Base-by-base conservation (phyloP, 176 grass and related monocot species). In the Zoysia japonica region DNA sequence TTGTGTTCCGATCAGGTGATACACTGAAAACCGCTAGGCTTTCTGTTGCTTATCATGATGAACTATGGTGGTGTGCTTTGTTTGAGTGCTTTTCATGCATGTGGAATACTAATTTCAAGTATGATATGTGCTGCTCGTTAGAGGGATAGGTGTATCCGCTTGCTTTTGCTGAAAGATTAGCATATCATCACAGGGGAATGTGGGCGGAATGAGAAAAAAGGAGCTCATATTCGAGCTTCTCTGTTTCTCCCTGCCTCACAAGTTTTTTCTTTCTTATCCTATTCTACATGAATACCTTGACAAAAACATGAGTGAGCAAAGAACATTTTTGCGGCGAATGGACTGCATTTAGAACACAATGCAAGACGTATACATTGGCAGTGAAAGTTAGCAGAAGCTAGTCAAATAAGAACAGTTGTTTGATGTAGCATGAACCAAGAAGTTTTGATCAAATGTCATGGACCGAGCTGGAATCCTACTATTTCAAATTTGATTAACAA, bases 161-260 rank as follows among this genome's bases (percentile, higher is more conserved):
- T 89, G 72, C 50, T 78, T 82, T 89, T 62, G 73, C 71, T 89
- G 50, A 85, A 89, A 68, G 83, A 85, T 67, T 78, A 73, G 51
- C 83, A 77, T 78, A 85, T 85, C 83, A 89, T 89, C 83, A 82
- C 82, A 68, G 87, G 83, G 65, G 67, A 82, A 72, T 76, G 66
- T 88, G 77, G 47, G 35, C 65, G 35, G 11, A 43, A 75, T 17
- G 65, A 74, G 68, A 19, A 72, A 67, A 83, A 78, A 37, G 65
- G 51, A 3, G 80, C 55, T 76, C 68, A 71, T 75, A 65, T 80
- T 47, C 20, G 6, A 13, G 42, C 55, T 9, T 55, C 38, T 70
- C 48, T 89, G 39, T 71, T 76, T 74, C 69, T 71, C 17, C 45
- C 39, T 67, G 16, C 36, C 49, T 28, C 57, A 47, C 50, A 48